Base-by-base conservation (phyloP, 768 basidiomycete genomes). In the Suillus fuscotomentosus region DNA sequence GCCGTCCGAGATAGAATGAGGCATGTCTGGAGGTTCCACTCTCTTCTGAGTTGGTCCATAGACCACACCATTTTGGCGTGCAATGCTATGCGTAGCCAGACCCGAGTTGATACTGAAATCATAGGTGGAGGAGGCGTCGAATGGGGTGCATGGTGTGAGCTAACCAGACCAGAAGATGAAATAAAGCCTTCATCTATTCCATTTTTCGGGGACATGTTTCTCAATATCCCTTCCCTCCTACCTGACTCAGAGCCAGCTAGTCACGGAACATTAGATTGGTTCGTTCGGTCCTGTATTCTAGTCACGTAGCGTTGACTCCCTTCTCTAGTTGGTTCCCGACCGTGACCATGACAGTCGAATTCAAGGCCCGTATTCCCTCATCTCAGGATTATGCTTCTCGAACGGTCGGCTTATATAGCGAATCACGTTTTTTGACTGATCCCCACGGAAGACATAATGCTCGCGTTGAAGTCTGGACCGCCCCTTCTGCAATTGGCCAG, bases 391-490 rank as follows among this genome's bases (percentile, higher is more conserved):
- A 84, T 69, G 79, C 87, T 1, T 66, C 71, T 63, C 82, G 86
- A 11, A 87, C 85, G 0, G 84, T 89, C 9, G 88, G 84, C 1
- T 24, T 89, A 3, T 89, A 86, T 69, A 80, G 82, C 20, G 74
- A 75, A 15, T 81, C 84, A 1, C 79, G 78, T 8, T 89, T 88
- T 70, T 69, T 85, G 63, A 80, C 81, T 55, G 77, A 83, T 50
- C 86, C 86, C 0, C 80, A 83, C 64, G 82, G 82, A 9, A 77
- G 87, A 63, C 88, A 90, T 66, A 86, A 89, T 55, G 68, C 73
- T 4, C 84, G 84, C 66, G 81, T 84, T 3, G 89, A 89, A 69
- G 76, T 89, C 14, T 90, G 88, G 88, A 85, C 86, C 7, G 86
- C 88, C 11, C 89, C 89, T 2, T 76, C 78, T 50, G 78, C 85